These are phyloP conservation scores for Kalanchoe fedtschenkoi DNA, from an alignment of 164 flowering plant species.

Conservation along the genomic window DNA sequence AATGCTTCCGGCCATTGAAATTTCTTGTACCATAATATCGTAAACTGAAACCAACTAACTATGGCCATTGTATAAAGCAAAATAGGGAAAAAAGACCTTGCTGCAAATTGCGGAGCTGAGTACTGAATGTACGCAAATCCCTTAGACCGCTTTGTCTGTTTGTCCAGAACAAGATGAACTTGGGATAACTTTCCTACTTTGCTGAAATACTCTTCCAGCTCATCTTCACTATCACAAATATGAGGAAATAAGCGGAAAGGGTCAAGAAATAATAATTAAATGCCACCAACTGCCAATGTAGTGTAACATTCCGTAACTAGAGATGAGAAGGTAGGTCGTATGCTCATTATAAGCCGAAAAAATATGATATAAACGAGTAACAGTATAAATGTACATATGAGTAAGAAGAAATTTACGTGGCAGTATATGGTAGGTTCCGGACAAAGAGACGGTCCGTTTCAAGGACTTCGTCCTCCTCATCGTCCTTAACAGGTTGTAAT, in stretches of 20 bases:
- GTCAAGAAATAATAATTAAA: neutral
- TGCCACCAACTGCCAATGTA: neutral
- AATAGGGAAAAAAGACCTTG: slow-evolving; percentile 33
- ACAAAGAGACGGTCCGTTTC: slow-evolving; percentile 77
- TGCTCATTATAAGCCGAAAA: neutral
- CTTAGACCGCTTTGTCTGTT: slow-evolving; percentile 73
- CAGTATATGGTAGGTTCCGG: slow-evolving; percentile 82
- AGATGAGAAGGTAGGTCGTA: neutral
- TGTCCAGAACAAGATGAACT: slow-evolving; percentile 82
- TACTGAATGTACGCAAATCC: slow-evolving; percentile 75
- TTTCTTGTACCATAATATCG: no score
- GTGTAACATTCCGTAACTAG: neutral
- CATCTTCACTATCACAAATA: slow-evolving; percentile 66
- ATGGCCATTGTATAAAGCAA: neutral
- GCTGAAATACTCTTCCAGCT: slow-evolving; percentile 59
- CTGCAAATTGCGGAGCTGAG: slow-evolving; percentile 64
- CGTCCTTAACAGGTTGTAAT: slow-evolving; percentile 12
- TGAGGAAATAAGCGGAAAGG: slow-evolving; percentile 6
- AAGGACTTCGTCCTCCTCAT: slow-evolving; percentile 24
- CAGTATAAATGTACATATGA: neutral
- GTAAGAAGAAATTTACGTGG: slow-evolving; percentile 36
- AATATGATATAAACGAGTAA: neutral
- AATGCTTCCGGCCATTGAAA: no score
- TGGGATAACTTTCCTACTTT: slow-evolving; percentile 56
- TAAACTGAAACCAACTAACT: neutral